phyloP scores from a whole-genome alignment of 192 early-diverging fungal genomes.

The Backusella mclennaniae region DNA sequence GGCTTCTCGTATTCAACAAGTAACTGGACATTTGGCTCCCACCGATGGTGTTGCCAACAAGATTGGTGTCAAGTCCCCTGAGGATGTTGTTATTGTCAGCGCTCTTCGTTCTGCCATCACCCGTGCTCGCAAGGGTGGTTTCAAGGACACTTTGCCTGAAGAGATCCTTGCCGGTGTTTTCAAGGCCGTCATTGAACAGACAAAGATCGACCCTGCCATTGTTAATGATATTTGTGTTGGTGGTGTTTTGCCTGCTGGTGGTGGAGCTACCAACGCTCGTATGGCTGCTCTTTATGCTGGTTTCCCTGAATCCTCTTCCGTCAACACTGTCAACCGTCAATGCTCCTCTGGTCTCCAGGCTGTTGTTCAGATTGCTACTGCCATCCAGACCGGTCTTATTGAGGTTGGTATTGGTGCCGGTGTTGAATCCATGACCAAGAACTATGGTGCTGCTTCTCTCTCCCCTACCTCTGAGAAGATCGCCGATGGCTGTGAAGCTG shows the following conservation, averaged over 20 bases:
- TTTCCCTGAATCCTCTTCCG: constrained; percentile 79
- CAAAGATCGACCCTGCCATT: constrained; percentile 79
- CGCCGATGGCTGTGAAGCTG: constrained; percentile 59
- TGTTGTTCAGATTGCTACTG: constrained; percentile 79
- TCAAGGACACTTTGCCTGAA: constrained; percentile 86
- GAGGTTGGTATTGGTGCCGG: constrained; percentile 93
- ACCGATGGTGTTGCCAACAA: constrained; percentile 46
- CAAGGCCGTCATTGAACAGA: constrained; percentile 70
- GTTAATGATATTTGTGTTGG: constrained; percentile 95
- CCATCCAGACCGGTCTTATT: constrained; percentile 86
- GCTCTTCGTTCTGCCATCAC: constrained; percentile 89
- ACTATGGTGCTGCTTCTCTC: constrained; percentile 80
- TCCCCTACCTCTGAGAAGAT: constrained; percentile 75
- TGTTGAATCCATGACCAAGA: constrained; percentile 91
- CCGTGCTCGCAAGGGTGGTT: constrained; percentile 86
- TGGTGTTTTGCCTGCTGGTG: constrained; percentile 86
- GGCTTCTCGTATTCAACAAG: constrained; percentile 55
- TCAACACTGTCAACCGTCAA: constrained; percentile 92
- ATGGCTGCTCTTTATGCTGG: constrained; percentile 91
- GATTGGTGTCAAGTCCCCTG: constrained; percentile 72
- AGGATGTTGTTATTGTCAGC: constrained; percentile 91
- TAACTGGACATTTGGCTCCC: constrained; percentile 49
- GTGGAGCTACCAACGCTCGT: constrained; percentile 85
- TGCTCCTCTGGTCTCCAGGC: constrained; percentile 94
- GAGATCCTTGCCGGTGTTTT: constrained; percentile 73